phyloP scores from a whole-genome alignment of 805 yeast species.

The Candida sithepensis region DNA sequence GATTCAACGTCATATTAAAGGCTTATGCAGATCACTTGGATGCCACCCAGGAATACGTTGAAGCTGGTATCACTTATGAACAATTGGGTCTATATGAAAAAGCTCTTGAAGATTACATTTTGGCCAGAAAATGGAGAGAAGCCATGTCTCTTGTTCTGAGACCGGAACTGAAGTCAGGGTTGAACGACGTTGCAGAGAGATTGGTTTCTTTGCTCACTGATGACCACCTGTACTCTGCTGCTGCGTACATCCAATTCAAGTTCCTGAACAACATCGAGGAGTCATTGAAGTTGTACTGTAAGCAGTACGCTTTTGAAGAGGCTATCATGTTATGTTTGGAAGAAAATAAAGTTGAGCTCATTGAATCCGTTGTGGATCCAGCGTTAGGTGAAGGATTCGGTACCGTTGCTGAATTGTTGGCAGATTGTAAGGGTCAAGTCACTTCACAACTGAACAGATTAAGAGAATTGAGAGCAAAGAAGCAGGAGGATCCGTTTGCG shows the following conservation, averaged over 20 bases:
- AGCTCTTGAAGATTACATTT: constrained; percentile 68
- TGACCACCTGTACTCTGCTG: constrained; percentile 70
- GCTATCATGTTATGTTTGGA: constrained; percentile 66
- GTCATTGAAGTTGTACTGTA: constrained; percentile 67
- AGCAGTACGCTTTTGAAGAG: constrained; percentile 67
- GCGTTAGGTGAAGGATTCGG: constrained; percentile 88
- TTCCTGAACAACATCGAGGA: constrained; percentile 59
- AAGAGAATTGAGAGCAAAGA: constrained; percentile 80
- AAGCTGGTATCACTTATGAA: constrained; percentile 80
- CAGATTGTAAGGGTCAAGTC: constrained; percentile 89
- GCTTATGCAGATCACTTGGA: constrained; percentile 62
- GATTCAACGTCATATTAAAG: constrained; percentile 51
- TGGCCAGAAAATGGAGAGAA: constrained; percentile 80
- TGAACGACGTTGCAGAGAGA: constrained; percentile 49
- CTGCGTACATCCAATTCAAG: constrained; percentile 70
- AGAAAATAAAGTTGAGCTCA: constrained; percentile 40
- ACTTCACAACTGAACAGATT: constrained; percentile 79
- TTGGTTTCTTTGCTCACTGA: constrained; percentile 60
- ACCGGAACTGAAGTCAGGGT: constrained; percentile 36
- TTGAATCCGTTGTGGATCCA: constrained; percentile 62
- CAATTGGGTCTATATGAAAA: constrained; percentile 48
- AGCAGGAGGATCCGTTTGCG: constrained; percentile 77
- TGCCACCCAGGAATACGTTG: constrained; percentile 54
- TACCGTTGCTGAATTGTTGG: constrained; percentile 76
- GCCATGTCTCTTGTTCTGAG: constrained; percentile 61